Evolutionary conservation across 2,329 filamentous ascomycete species (phyloP).

Genomic region (Colletotrichum liaoningense): DNA sequence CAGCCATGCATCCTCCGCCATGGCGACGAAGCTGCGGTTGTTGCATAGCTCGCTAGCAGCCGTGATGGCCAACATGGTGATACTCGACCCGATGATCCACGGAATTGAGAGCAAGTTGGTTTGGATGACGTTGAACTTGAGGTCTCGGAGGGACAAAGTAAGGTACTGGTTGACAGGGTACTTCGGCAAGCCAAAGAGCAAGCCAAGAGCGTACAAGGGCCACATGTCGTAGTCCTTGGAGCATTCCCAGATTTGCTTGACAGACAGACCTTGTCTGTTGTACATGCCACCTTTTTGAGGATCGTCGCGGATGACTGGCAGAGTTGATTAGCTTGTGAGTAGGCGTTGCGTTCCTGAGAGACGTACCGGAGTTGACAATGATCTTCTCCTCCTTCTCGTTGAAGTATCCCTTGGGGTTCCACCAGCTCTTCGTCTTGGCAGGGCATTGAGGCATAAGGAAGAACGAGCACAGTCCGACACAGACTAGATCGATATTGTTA

Average conservation of each 20-base stretch:
- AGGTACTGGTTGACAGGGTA: constrained; percentile 41
- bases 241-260: constrained; percentile 58
- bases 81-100: constrained; percentile 63
- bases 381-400: constrained; percentile 67
- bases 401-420: constrained; percentile 66
- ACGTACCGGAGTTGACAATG: constrained; percentile 63
- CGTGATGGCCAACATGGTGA: constrained; percentile 61
- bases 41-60: constrained; percentile 62
- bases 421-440: constrained; percentile 56
- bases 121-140: constrained; percentile 54
- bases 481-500: constrained; percentile 51
- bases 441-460: constrained; percentile 46
- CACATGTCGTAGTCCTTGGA: constrained; percentile 68
- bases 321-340: rapidly evolving
- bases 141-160: constrained; percentile 40
- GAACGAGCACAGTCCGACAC: constrained; percentile 56
- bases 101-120: constrained; percentile 52
- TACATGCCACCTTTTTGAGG: constrained; percentile 68
- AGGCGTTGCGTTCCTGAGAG: rapidly evolving
- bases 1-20: constrained; percentile 64
- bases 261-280: constrained; percentile 65
- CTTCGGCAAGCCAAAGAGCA: constrained; percentile 50
- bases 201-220: constrained; percentile 62
- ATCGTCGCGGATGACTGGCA: constrained; percentile 62
- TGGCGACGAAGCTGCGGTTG: constrained; percentile 59